Percentiles rank a stretch among this genome's conserved stretches.
These are phyloP conservation scores for Podaxis mareebaensis DNA, from an alignment of 768 basidiomycete genomes.

Conservation along the genomic window DNA sequence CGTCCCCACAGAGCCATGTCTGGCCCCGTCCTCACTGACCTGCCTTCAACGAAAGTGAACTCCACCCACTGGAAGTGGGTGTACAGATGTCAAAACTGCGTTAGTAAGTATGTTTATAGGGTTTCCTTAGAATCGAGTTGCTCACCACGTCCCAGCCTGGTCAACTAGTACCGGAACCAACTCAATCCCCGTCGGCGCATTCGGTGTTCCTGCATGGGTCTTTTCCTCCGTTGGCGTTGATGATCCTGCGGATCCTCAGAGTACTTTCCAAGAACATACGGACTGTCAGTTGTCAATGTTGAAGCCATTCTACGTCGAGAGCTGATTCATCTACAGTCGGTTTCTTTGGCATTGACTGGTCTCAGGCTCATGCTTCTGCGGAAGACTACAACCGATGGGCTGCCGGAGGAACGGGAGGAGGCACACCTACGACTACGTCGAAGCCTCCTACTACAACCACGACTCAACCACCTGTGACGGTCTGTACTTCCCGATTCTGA, in stretches of 20 bases:
- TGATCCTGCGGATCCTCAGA: slow-evolving; percentile 49
- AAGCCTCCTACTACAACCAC: slow-evolving; percentile 33
- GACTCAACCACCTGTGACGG: slow-evolving; percentile 29
- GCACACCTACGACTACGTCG: slow-evolving; percentile 29
- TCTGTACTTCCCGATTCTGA: slow-evolving; percentile 5
- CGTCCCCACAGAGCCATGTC: background rate
- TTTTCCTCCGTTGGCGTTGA: slow-evolving; percentile 42
- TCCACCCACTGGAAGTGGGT: slow-evolving; percentile 70
- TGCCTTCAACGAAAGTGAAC: slow-evolving; percentile 48
- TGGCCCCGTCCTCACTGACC: slow-evolving; percentile 53
- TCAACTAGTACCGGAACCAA: slow-evolving; percentile 38
- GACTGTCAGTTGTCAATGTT: slow-evolving; percentile 44
- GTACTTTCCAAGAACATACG: slow-evolving; percentile 56
- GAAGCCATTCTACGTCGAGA: background rate
- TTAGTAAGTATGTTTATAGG: slow-evolving; percentile 37
- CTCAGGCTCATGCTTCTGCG: slow-evolving; percentile 44
- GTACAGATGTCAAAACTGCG: slow-evolving; percentile 67
- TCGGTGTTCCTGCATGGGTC: slow-evolving; percentile 55
- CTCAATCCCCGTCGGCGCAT: slow-evolving; percentile 31
- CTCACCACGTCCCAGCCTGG: slow-evolving; percentile 30
- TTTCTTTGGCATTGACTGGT: slow-evolving; percentile 56
- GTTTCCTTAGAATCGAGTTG: background rate
- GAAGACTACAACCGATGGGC: slow-evolving; percentile 51
- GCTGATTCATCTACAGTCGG: slow-evolving; percentile 40
- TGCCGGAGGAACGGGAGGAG: slow-evolving; percentile 45